Evolutionary conservation across 768 basidiomycete species (phyloP).

Genomic region (Agrocybe chaxingu): DNA sequence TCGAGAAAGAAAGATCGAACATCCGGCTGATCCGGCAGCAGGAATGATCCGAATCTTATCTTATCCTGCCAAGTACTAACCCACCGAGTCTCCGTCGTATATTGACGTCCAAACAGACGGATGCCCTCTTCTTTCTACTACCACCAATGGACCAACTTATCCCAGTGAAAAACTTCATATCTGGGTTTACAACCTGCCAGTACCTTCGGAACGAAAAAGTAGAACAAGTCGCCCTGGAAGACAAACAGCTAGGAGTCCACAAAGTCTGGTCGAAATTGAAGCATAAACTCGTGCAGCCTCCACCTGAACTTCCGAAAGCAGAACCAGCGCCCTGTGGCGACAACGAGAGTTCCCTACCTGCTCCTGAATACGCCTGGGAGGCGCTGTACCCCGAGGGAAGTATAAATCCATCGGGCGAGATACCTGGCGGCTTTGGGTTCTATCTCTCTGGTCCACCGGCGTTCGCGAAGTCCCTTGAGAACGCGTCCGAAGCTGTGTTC

Average conservation of each 20-base stretch:
- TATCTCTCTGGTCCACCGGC: slow-evolving; percentile 54
- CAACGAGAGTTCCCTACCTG: background rate
- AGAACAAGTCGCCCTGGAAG: slow-evolving; percentile 31
- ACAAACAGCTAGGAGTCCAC: slow-evolving; percentile 47
- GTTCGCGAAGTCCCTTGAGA: slow-evolving; percentile 34
- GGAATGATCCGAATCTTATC: no score
- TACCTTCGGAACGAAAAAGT: slow-evolving; percentile 19
- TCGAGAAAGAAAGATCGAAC: no score
- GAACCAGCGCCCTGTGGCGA: no score
- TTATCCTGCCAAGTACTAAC: no score
- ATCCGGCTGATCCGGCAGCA: no score
- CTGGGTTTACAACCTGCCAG: slow-evolving; percentile 41
- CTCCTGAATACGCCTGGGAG: slow-evolving; percentile 47
- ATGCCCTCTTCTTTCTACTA: no score
- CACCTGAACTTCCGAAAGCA: slow-evolving; percentile 1
- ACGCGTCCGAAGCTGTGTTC: slow-evolving; percentile 54
- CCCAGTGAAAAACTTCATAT: slow-evolving; percentile 24
- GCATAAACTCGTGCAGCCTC: slow-evolving; percentile 29
- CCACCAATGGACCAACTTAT: slow-evolving; percentile 13
- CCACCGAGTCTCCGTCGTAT: no score
- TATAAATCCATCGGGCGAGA: slow-evolving; percentile 49
- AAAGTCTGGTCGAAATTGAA: slow-evolving; percentile 36
- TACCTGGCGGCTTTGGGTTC: slow-evolving; percentile 68
- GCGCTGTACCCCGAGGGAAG: slow-evolving; percentile 59
- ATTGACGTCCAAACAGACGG: no score